These are phyloP conservation scores for Debaryomycetaceae sp. DNA, from an alignment of 1,139 yeast genomes.

Conservation along the genomic window DNA sequence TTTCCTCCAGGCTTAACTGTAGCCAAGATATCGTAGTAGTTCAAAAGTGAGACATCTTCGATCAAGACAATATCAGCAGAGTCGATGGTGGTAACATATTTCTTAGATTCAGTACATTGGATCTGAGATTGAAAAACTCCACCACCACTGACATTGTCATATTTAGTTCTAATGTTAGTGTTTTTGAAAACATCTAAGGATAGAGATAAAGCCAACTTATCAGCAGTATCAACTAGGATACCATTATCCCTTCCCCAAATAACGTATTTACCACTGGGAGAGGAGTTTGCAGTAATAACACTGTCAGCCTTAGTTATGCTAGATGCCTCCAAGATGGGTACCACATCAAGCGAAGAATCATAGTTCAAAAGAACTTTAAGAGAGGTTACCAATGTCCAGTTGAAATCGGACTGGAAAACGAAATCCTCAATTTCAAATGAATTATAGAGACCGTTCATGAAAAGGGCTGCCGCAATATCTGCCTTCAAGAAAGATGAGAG, in stretches of 20 bases:
- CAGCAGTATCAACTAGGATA: constrained; percentile 52
- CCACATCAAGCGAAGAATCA: constrained; percentile 32
- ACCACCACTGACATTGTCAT: constrained; percentile 67
- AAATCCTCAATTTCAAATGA: constrained; percentile 47
- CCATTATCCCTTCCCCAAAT: constrained; percentile 72
- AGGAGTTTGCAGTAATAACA: constrained; percentile 37
- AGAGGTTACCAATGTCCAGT: constrained; percentile 58
- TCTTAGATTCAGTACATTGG: constrained; percentile 32
- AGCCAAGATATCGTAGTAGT: constrained; percentile 57
- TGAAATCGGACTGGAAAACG: constrained; percentile 47
- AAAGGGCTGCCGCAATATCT: constrained; percentile 73
- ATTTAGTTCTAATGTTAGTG: constrained; percentile 60
- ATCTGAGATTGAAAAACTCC: constrained; percentile 83
- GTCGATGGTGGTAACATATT: constrained; percentile 41
- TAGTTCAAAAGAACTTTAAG: constrained; percentile 47
- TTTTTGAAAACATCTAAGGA: constrained; percentile 59
- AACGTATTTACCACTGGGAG: constrained; percentile 50
- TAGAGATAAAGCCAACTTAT: constrained; percentile 67
- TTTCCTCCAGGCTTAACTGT: constrained; percentile 57
- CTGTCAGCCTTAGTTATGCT: constrained; percentile 8
- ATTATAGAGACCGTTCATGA: constrained; percentile 46
- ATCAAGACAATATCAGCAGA: constrained; percentile 63
- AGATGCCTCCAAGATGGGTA: constrained; percentile 9
- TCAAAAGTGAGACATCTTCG: constrained; percentile 54
- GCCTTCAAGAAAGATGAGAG: constrained; percentile 51